These are phyloP conservation scores for Copromyces sp. DNA, from an alignment of 495 filamentous ascomycete species.

Conservation along the genomic window DNA sequence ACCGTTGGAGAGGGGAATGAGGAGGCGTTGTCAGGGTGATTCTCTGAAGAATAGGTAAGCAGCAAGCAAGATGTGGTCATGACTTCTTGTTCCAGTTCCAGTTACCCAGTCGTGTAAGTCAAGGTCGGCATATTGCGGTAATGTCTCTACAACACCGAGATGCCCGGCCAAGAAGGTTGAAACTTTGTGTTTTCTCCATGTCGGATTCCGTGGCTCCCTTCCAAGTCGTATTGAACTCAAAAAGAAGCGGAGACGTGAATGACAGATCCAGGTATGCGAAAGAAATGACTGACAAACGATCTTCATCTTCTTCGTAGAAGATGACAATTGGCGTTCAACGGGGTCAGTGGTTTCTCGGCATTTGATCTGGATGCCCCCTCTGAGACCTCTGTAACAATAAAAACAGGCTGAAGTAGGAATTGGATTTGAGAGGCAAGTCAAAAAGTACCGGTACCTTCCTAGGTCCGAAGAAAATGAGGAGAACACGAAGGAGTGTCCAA, in stretches of 20 bases:
- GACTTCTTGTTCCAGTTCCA: not conserved
- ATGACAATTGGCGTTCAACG: not conserved
- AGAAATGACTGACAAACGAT: not conserved
- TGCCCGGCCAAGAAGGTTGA: not conserved
- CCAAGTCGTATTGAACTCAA: not conserved
- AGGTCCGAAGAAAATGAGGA: not conserved
- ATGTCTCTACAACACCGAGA: not conserved
- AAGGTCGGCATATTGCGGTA: not conserved
- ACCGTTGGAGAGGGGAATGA: not conserved
- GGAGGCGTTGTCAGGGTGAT: not conserved
- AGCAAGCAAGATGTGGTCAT: not conserved
- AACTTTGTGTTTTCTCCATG: not conserved
- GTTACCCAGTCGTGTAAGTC: no score
- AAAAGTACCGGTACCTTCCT: not conserved
- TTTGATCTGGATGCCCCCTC: not conserved
- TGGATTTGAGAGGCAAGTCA: not conserved
- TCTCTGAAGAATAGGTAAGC: not conserved
- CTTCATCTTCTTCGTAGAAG: not conserved
- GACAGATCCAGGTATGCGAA: not conserved
- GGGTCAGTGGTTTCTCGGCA: not conserved
- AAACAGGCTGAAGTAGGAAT: not conserved
- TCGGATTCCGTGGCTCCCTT: no score
- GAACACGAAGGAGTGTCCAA: not conserved
- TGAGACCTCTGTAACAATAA: not conserved
- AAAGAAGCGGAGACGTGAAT: not conserved